These are phyloP conservation scores for Neurospora sp. DNA, from an alignment of 495 filamentous ascomycete genomes.

Conservation along the genomic window DNA sequence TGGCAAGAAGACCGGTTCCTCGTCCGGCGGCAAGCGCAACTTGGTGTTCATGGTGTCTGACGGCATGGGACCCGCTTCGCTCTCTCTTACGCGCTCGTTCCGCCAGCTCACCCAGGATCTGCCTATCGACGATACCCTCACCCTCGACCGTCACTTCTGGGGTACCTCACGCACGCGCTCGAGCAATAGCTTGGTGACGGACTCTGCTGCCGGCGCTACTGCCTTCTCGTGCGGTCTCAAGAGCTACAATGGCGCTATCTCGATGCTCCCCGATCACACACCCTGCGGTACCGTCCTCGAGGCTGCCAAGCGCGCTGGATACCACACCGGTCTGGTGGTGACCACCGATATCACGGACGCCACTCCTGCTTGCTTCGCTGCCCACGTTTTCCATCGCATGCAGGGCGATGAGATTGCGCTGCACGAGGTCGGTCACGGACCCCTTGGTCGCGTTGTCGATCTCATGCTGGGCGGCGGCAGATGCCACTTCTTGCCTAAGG, in stretches of 20 bases:
- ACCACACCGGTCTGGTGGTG: constrained; percentile 88
- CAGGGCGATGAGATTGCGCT: constrained; percentile 88
- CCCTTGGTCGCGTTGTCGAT: constrained; percentile 78
- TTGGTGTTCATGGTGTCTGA: constrained; percentile 98
- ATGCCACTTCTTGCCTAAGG: constrained; percentile 86
- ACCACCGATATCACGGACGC: constrained; percentile 95
- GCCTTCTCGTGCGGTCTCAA: constrained; percentile 89
- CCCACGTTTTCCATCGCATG: constrained; percentile 67
- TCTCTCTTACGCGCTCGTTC: constrained; percentile 76
- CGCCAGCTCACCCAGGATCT: constrained; percentile 58
- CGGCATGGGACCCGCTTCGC: constrained; percentile 91
- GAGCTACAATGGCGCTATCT: constrained; percentile 94
- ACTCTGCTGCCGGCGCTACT: constrained; percentile 91
- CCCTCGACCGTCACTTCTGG: constrained; percentile 77
- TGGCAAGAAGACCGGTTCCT: constrained; percentile 16
- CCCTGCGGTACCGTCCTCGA: constrained; percentile 94
- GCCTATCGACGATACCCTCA: constrained; percentile 58
- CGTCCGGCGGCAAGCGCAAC: constrained; percentile 70
- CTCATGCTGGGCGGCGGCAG: constrained; percentile 86
- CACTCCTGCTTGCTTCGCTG: constrained; percentile 91
- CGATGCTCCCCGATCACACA: constrained; percentile 69
- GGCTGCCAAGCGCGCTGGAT: constrained; percentile 83
- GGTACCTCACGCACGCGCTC: constrained; percentile 83
- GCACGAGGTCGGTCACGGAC: constrained; percentile 75
- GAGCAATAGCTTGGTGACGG: constrained; percentile 72